These are phyloP conservation scores for Camelina sativa DNA, from an alignment of 345 rosid species.

Conservation along the genomic window DNA sequence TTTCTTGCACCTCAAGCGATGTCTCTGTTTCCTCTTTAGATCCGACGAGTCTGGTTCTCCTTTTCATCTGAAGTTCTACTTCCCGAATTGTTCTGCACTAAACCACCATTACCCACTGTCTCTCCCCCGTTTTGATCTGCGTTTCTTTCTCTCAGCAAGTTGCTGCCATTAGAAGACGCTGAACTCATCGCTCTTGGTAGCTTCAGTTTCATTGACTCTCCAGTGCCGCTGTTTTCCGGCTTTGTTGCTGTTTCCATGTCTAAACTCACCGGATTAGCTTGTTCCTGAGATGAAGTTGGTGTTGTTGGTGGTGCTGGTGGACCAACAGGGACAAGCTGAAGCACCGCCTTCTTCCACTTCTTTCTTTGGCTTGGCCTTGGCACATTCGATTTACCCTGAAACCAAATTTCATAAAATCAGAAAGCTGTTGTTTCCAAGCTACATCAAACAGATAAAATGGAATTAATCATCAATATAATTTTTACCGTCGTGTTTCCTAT, in stretches of 20 bases:
- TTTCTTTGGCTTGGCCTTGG: slow-evolving; percentile 74
- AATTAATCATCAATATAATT: slow-evolving; percentile 5
- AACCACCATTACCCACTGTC: slow-evolving; percentile 48
- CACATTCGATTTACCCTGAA: slow-evolving; percentile 73
- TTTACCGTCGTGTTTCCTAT: slow-evolving; percentile 72
- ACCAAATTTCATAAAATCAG: slow-evolving; percentile 24
- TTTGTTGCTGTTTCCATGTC: slow-evolving; percentile 42
- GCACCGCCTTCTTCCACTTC: slow-evolving; percentile 70
- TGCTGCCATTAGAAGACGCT: slow-evolving; percentile 60
- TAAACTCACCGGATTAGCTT: slow-evolving; percentile 21
- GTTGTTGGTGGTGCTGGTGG: slow-evolving; percentile 43
- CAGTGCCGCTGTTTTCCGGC: slow-evolving; percentile 41
- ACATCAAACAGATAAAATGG: not conserved
- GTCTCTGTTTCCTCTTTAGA: slow-evolving; percentile 32
- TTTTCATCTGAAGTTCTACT: slow-evolving; percentile 69
- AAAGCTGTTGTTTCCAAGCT: not conserved
- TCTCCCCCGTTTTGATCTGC: slow-evolving; percentile 59
- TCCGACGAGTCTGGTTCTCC: slow-evolving; percentile 62
- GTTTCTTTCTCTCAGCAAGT: slow-evolving; percentile 80
- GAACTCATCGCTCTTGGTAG: slow-evolving; percentile 81
- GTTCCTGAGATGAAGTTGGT: slow-evolving; percentile 47
- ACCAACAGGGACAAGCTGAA: slow-evolving; percentile 77
- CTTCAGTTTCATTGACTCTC: slow-evolving; percentile 57
- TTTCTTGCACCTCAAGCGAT: slow-evolving; percentile 28
- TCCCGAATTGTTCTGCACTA: slow-evolving; percentile 50